These are phyloP conservation scores for Byssochlamys sp. DNA, from an alignment of 2,329 filamentous ascomycete species.

Conservation along the genomic window DNA sequence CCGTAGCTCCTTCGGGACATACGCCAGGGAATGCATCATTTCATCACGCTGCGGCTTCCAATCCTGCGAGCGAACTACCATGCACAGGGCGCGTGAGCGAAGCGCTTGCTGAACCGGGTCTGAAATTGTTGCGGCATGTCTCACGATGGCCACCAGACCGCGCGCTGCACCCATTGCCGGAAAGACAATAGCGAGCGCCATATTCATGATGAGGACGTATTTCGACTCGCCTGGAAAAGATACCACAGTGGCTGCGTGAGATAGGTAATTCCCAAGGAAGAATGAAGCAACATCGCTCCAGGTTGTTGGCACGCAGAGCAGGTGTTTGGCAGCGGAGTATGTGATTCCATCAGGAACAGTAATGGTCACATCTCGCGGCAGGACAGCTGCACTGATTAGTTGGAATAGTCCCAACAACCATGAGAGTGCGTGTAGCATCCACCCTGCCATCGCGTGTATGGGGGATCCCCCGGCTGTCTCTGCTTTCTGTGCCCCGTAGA, in stretches of 20 bases:
- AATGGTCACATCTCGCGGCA: neutral
- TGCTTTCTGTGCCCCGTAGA: neutral
- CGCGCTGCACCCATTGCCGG: constrained; percentile 16
- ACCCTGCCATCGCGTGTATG: neutral
- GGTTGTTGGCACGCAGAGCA: constrained; percentile 1
- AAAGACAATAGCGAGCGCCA: constrained; percentile 15
- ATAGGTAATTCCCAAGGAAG: constrained; percentile 26
- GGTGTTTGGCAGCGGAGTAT: neutral
- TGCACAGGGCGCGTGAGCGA: constrained; percentile 18
- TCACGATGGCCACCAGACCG: constrained; percentile 18
- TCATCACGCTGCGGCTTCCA: constrained; percentile 15
- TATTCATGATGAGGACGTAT: constrained; percentile 7
- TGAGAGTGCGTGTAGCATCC: neutral
- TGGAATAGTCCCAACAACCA: neutral
- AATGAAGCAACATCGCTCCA: constrained; percentile 19
- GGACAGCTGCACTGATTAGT: neutral
- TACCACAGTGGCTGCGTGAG: constrained; percentile 27
- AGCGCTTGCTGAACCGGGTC: constrained; percentile 17
- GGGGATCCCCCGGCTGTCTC: neutral
- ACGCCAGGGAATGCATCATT: constrained; percentile 8
- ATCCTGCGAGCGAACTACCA: constrained; percentile 16
- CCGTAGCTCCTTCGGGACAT: constrained; percentile 1
- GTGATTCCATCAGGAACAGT: neutral
- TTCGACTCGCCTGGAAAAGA: constrained; percentile 19
- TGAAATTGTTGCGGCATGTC: constrained; percentile 8